Conservation (phyloP, 192 early-diverging fungal species). For the Dimargaris verticillata region DNA sequence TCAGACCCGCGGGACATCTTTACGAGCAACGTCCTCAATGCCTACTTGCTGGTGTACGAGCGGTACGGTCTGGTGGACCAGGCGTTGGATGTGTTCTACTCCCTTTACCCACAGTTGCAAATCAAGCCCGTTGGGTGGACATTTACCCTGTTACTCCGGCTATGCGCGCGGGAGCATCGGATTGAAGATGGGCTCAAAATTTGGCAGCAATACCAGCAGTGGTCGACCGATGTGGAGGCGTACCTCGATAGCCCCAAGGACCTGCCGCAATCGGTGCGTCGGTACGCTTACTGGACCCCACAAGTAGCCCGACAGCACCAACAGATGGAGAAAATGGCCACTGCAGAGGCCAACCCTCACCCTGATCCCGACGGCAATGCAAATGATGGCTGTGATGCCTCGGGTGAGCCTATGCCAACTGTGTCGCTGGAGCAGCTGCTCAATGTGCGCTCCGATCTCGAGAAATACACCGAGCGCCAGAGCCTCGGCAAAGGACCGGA, state of each 20-base stretch:
- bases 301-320: slow-evolving; percentile 2
- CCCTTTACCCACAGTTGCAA: slow-evolving; percentile 29
- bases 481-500: slow-evolving; percentile 31
- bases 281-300: too few relatives aligned
- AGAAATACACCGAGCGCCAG: slow-evolving; percentile 23
- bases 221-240: slow-evolving; percentile 24
- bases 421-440: slow-evolving; percentile 15
- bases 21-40: slow-evolving; percentile 30
- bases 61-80: slow-evolving; percentile 31
- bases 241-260: slow-evolving; percentile 15
- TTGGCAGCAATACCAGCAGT: slow-evolving; percentile 48
- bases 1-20: slow-evolving; percentile 18
- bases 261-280: too few relatives aligned
- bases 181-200: slow-evolving; percentile 42
- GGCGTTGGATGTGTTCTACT: slow-evolving; percentile 28
- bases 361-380: slow-evolving; percentile 11
- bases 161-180: slow-evolving; percentile 42
- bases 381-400: neutral
- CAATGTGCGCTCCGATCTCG: slow-evolving; percentile 18
- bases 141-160: slow-evolving; percentile 33
- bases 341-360: too few relatives aligned
- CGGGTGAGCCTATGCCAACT: neutral
- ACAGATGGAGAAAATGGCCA: slow-evolving; percentile 6
- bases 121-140: slow-evolving; percentile 42
- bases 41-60: slow-evolving; percentile 38